Conservation (phyloP, 2,329 filamentous ascomycete genomes). For the Sporothrix schenckii region DNA sequence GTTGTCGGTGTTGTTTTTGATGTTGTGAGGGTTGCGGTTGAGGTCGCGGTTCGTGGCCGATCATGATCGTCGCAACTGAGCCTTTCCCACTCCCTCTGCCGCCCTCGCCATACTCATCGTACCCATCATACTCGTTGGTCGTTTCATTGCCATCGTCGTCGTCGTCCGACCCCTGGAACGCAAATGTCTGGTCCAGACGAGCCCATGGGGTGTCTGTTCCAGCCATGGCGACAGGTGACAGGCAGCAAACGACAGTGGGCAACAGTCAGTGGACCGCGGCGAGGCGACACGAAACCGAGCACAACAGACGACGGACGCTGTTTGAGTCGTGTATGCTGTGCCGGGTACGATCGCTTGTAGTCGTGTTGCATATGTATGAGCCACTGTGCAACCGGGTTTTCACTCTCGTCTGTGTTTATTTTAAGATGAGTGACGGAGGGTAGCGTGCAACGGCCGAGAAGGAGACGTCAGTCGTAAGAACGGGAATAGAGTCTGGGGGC, state of each 20-base stretch:
- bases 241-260: background rate
- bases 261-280: background rate
- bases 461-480: background rate
- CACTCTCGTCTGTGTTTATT: background rate
- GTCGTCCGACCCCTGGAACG: slow-evolving; percentile 28
- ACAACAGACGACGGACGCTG: background rate
- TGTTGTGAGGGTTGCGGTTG: slow-evolving; percentile 13
- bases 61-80: slow-evolving; percentile 18
- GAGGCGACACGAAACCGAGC: slow-evolving; percentile 17
- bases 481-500: background rate
- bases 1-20: slow-evolving; percentile 11
- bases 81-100: slow-evolving; percentile 13
- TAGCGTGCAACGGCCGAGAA: slow-evolving; percentile 11
- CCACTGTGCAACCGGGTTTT: slow-evolving; percentile 15
- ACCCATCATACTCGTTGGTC: background rate
- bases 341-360: background rate
- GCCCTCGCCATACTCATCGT: background rate
- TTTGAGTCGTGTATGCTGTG: background rate
- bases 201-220: slow-evolving; percentile 28
- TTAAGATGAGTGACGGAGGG: slow-evolving; percentile 8
- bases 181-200: slow-evolving; percentile 32
- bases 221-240: slow-evolving; percentile 17
- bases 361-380: background rate
- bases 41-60: slow-evolving; percentile 12
- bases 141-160: slow-evolving; percentile 18